phyloP scores from a whole-genome alignment of 2,329 filamentous ascomycete species.

The Colletotrichum chlorophyti region DNA sequence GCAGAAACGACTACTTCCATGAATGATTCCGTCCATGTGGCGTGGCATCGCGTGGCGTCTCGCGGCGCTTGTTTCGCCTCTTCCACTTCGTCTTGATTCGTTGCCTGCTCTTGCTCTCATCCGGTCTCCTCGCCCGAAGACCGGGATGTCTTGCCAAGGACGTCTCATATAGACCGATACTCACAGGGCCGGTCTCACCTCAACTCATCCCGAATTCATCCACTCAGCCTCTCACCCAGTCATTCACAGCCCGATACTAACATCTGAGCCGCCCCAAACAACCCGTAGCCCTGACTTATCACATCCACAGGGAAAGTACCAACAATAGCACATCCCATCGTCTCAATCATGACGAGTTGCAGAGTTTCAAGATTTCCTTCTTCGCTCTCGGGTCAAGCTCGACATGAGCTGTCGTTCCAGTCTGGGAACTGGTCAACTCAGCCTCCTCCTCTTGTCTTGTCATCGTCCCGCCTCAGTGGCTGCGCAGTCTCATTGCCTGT shows the following conservation, averaged over 20 bases:
- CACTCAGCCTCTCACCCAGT: background rate
- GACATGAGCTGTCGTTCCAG: slow-evolving; percentile 11
- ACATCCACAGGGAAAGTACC: slow-evolving; percentile 17
- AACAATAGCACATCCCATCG: slow-evolving; percentile 1
- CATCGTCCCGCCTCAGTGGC: slow-evolving; percentile 24
- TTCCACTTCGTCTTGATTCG: background rate
- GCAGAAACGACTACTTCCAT: slow-evolving; percentile 21
- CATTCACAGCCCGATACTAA: too few relatives aligned
- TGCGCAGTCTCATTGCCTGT: slow-evolving; percentile 26
- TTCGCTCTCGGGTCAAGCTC: slow-evolving; percentile 12
- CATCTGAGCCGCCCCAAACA: background rate
- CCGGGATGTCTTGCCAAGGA: slow-evolving; percentile 20
- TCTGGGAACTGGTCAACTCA: slow-evolving; percentile 14
- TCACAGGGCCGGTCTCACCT: slow-evolving; percentile 16
- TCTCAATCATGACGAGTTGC: slow-evolving; percentile 22
- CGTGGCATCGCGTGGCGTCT: slow-evolving; percentile 10
- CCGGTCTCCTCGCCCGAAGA: background rate
- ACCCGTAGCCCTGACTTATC: slow-evolving; percentile 11
- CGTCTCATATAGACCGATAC: slow-evolving; percentile 20
- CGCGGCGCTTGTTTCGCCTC: slow-evolving; percentile 23
- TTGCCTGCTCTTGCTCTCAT: background rate
- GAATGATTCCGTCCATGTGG: slow-evolving; percentile 21
- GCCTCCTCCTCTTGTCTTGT: slow-evolving; percentile 26
- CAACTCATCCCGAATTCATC: slow-evolving; percentile 1
- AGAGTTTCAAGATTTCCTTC: slow-evolving; percentile 25